These are phyloP conservation scores for Colletotrichum sidae DNA, from an alignment of 2,329 filamentous ascomycete species.

Conservation along the genomic window DNA sequence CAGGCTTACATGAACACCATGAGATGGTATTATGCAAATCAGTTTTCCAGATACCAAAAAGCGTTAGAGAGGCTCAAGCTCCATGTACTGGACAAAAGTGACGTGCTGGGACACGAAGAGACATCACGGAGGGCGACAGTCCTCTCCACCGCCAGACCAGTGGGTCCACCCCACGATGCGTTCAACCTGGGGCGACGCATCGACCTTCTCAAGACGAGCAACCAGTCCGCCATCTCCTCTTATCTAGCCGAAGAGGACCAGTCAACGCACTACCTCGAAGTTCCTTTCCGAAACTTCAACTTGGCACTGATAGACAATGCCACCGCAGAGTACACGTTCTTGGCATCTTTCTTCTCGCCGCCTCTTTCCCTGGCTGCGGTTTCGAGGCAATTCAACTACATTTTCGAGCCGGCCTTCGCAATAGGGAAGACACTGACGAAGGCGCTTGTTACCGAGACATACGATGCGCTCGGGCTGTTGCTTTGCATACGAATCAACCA, in stretches of 20 bases:
- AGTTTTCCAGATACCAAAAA: constrained; percentile 89
- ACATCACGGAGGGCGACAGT: constrained; percentile 72
- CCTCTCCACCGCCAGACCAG: constrained; percentile 61
- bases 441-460: constrained; percentile 78
- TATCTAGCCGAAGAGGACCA: constrained; percentile 94
- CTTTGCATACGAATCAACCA: constrained; percentile 95
- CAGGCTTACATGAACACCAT: constrained; percentile 98
- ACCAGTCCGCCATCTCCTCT: constrained; percentile 82
- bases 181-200: constrained; percentile 90
- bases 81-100: constrained; percentile 84
- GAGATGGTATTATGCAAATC: constrained; percentile 96
- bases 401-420: constrained; percentile 91
- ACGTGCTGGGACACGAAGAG: constrained; percentile 85
- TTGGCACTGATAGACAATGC: constrained; percentile 93
- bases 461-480: constrained; percentile 87
- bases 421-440: constrained; percentile 83
- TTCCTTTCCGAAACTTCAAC: constrained; percentile 94
- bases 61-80: constrained; percentile 87
- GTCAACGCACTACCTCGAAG: constrained; percentile 85
- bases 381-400: constrained; percentile 84
- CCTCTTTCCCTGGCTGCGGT: constrained; percentile 80
- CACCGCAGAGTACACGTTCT: constrained; percentile 93
- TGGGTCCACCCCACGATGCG: constrained; percentile 79
- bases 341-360: constrained; percentile 89
- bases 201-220: constrained; percentile 81